Conservation (phyloP, 768 basidiomycete genomes). For the Asterophora parasitica region DNA sequence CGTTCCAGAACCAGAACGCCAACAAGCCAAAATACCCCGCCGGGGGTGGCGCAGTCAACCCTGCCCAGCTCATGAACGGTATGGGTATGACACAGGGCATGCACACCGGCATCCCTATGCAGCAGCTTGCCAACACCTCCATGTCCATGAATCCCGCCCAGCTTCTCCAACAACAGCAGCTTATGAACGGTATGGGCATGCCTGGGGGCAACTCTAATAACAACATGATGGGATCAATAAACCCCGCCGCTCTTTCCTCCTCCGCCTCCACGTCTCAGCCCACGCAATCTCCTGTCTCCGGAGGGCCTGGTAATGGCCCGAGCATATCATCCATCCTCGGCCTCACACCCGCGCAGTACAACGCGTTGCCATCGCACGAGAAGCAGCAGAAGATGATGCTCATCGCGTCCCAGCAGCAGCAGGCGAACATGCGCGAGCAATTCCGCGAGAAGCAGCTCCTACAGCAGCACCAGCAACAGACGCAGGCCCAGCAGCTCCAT, state of each 20-base stretch:
- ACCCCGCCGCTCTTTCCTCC: conserved; percentile 16
- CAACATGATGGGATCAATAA: conserved; percentile 4
- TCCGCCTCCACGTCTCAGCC: background rate
- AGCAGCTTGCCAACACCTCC: background rate
- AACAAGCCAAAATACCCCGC: background rate
- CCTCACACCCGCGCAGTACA: conserved; percentile 12
- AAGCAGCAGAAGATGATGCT: conserved; percentile 20
- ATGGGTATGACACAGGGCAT: background rate
- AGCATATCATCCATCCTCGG: background rate
- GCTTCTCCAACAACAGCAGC: conserved; percentile 11
- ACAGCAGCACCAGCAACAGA: conserved; percentile 8
- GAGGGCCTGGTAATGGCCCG: background rate
- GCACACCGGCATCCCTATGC: background rate
- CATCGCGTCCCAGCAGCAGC: conserved; percentile 12
- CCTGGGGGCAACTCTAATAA: background rate
- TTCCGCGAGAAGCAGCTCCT: conserved; percentile 9
- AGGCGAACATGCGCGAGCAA: conserved; percentile 14
- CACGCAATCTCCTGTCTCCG: conserved; percentile 1
- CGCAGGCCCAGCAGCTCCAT: background rate
- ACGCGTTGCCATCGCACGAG: conserved; percentile 13
- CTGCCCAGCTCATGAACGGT: conserved; percentile 13
- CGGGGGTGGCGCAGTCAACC: conserved; percentile 2
- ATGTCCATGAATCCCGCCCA: conserved; percentile 9
- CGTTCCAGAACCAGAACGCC: conserved; percentile 5
- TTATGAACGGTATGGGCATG: conserved; percentile 7